phyloP scores from a whole-genome alignment of 192 early-diverging fungal species.

The Backusella circina region DNA sequence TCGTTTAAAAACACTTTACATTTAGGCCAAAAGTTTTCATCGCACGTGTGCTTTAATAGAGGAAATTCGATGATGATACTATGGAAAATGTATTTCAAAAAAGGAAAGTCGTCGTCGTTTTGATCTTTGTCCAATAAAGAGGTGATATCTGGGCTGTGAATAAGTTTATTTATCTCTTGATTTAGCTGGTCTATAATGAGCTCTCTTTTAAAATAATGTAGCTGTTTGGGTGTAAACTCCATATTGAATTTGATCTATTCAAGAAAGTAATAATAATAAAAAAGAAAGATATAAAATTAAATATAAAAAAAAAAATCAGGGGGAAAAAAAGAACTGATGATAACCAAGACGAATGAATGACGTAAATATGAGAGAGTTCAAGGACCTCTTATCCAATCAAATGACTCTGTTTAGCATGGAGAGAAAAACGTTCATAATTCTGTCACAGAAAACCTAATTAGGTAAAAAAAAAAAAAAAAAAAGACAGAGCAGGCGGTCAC shows the following conservation, averaged over 20 bases:
- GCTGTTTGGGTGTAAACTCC: conserved; percentile 35
- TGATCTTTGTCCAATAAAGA: conserved; percentile 24
- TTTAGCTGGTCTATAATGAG: conserved; percentile 43
- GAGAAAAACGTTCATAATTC: too few species aligned
- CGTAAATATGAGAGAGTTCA: not conserved
- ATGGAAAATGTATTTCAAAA: conserved; percentile 43
- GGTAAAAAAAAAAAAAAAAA: too few species aligned
- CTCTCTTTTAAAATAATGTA: conserved; percentile 52
- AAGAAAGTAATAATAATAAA: not conserved
- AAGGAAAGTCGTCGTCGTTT: conserved; percentile 37
- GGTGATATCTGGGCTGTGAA: conserved; percentile 13
- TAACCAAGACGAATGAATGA: not conserved
- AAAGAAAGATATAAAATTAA: not conserved
- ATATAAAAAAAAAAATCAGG: not conserved
- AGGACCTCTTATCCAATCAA: not conserved
- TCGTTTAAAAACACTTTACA: conserved; percentile 41
- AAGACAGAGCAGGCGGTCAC: too few species aligned
- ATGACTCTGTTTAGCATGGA: not conserved
- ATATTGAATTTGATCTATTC: not conserved
- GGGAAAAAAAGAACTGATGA: not conserved
- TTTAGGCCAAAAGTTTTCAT: conserved; percentile 43
- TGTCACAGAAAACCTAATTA: too few species aligned
- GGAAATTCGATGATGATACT: conserved; percentile 46
- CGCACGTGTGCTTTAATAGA: conserved; percentile 36
- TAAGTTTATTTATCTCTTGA: conserved; percentile 33